Conservation (phyloP, 306 rosid genomes). For the Castanea crenata region DNA sequence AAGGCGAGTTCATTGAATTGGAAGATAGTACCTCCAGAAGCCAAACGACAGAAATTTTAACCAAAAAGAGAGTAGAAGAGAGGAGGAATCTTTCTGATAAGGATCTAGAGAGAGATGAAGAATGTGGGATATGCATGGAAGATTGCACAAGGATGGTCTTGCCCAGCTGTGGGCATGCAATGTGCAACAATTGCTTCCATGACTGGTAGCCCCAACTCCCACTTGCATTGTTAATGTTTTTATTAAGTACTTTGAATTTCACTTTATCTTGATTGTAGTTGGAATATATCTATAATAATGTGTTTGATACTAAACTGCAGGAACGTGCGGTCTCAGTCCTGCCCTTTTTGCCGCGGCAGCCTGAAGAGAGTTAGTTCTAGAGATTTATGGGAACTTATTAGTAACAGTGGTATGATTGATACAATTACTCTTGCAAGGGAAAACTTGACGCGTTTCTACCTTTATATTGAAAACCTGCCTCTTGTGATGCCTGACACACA, state of each 20-base stretch:
- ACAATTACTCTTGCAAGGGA: slow-evolving; percentile 50
- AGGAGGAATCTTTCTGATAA: slow-evolving; percentile 17
- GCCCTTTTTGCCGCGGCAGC: slow-evolving; percentile 75
- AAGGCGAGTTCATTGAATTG: slow-evolving; percentile 43
- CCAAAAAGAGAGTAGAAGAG: slow-evolving; percentile 33
- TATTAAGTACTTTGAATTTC: background rate
- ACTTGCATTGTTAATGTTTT: background rate
- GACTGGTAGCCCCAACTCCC: slow-evolving; percentile 49
- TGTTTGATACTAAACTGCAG: slow-evolving; percentile 28
- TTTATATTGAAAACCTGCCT: slow-evolving; percentile 52
- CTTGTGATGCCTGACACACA: slow-evolving; percentile 40
- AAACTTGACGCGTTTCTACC: slow-evolving; percentile 53
- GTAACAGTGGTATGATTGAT: slow-evolving; percentile 51
- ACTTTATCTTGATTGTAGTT: background rate
- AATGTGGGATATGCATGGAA: slow-evolving; percentile 87
- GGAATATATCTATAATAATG: background rate
- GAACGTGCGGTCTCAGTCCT: slow-evolving; percentile 66
- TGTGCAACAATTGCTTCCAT: slow-evolving; percentile 70
- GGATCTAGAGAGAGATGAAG: slow-evolving; percentile 53
- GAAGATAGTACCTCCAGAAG: slow-evolving; percentile 28
- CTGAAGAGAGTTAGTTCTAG: slow-evolving; percentile 42
- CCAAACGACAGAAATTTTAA: slow-evolving; percentile 22
- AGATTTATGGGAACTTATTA: slow-evolving; percentile 69
- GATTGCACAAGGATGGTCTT: slow-evolving; percentile 53
- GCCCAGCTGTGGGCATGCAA: slow-evolving; percentile 73